phyloP scores from a whole-genome alignment of 2,329 filamentous ascomycete genomes.

The Ceratocystis diversiconidia region DNA sequence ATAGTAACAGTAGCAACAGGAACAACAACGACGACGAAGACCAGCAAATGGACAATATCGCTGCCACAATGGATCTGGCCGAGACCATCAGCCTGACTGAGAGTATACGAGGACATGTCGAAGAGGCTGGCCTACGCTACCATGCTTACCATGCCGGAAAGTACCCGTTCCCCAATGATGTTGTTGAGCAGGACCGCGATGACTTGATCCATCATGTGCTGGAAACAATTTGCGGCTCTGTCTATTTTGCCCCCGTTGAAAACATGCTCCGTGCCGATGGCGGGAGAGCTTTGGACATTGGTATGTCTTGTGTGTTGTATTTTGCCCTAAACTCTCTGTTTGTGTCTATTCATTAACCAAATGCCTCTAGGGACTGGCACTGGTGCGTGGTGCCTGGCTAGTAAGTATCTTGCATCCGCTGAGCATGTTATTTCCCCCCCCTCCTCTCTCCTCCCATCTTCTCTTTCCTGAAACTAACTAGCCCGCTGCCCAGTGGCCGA shows the following conservation, averaged over 20 bases:
- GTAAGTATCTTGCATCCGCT: conserved; percentile 26
- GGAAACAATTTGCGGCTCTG: conserved; percentile 27
- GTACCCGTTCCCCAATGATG: conserved; percentile 32
- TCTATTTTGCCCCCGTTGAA: conserved; percentile 33
- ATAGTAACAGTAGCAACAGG: background rate
- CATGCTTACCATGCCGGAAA: conserved; percentile 28
- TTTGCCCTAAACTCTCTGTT: conserved; percentile 29
- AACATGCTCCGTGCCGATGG: conserved; percentile 26
- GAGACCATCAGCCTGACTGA: conserved; percentile 30
- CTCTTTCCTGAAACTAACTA: conserved; percentile 31
- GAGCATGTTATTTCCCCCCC: background rate
- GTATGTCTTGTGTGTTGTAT: conserved; percentile 26
- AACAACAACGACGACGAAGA: background rate
- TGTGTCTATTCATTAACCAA: conserved; percentile 26
- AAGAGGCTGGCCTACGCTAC: conserved; percentile 33
- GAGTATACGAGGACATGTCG: conserved; percentile 31
- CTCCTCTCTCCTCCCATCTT: conserved; percentile 24
- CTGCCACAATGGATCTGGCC: background rate
- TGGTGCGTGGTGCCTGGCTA: conserved; percentile 37
- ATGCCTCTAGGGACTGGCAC: conserved; percentile 33
- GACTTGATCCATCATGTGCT: conserved; percentile 31
- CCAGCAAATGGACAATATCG: background rate
- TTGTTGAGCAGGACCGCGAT: conserved; percentile 30
- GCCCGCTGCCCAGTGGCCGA: conserved; percentile 35
- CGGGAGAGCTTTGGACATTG: conserved; percentile 34